Evolutionary conservation across 257 asterid species (phyloP).

Genomic region (Penstemon barbatus): DNA sequence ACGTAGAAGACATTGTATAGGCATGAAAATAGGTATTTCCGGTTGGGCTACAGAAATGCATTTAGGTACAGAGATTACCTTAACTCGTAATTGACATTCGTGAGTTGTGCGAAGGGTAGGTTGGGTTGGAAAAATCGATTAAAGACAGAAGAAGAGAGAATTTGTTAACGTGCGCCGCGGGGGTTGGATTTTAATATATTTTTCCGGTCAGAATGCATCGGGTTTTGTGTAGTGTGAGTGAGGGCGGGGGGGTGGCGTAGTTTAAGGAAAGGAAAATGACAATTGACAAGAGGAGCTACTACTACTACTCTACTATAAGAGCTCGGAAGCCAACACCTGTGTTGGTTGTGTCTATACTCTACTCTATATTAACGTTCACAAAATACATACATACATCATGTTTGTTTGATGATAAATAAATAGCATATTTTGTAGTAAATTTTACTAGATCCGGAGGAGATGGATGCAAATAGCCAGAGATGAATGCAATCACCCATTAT

Average conservation of each 20-base stretch:
- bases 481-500: no score
- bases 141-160: constrained; percentile 6
- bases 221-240: constrained; percentile 16
- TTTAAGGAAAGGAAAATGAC: constrained; percentile 25
- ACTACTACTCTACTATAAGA: constrained; percentile 6
- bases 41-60: constrained; percentile 5
- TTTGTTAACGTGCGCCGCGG: constrained; percentile 33
- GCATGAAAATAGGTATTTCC: constrained; percentile 8
- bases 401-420: no score
- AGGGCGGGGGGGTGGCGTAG: constrained; percentile 29
- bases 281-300: constrained; percentile 30
- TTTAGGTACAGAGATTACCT: constrained; percentile 24
- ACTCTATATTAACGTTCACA: no score
- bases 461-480: no score
- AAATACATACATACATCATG: no score
- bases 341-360: no score
- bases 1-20: constrained; percentile 4
- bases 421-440: no score
- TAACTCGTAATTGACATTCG: constrained; percentile 34
- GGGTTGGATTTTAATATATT: not conserved
- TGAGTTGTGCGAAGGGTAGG: constrained; percentile 6
- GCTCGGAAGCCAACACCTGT: constrained; percentile 26
- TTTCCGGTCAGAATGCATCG: not conserved
- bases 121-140: constrained; percentile 15
- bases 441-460: no score